These are phyloP conservation scores for Helicostylum pulchrum DNA, from an alignment of 192 early-diverging fungal genomes.

Conservation along the genomic window DNA sequence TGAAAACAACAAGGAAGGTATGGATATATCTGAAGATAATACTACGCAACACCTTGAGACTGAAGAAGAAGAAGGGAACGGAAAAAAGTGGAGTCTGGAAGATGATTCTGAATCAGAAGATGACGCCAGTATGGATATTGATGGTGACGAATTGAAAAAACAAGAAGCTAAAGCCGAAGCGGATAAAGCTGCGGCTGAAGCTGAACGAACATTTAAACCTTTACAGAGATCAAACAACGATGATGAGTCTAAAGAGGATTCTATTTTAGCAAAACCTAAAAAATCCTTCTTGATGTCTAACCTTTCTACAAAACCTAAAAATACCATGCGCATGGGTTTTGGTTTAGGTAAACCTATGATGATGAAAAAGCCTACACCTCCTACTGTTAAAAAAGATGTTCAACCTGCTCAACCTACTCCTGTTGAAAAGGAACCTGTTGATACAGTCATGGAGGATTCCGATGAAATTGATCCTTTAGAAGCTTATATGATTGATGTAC, in stretches of 20 bases:
- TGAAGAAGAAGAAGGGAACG: constrained; percentile 18
- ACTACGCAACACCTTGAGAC: background rate
- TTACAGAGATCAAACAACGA: constrained; percentile 4
- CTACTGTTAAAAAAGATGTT: background rate
- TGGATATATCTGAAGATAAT: constrained; percentile 1
- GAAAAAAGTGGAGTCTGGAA: constrained; percentile 52
- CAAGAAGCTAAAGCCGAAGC: too few species aligned
- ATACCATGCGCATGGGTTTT: constrained; percentile 20
- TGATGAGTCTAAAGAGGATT: constrained; percentile 12
- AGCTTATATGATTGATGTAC: constrained; percentile 86
- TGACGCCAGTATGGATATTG: constrained; percentile 31
- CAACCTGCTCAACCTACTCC: constrained; percentile 6
- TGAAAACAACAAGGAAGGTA: constrained; percentile 2
- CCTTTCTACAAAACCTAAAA: constrained; percentile 17
- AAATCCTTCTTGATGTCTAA: constrained; percentile 1
- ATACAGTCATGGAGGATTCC: constrained; percentile 41
- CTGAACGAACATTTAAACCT: constrained; percentile 16
- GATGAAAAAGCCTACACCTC: constrained; percentile 4
- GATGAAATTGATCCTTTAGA: constrained; percentile 73
- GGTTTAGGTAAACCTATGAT: constrained; percentile 11
- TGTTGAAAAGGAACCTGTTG: constrained; percentile 10
- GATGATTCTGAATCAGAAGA: constrained; percentile 65
- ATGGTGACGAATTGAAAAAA: constrained; percentile 11
- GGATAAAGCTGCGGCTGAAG: background rate
- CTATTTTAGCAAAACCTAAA: constrained; percentile 10